Evolutionary conservation across 371 early-diverging fungal genomes (phyloP).

Genomic region (Mortierella sp.): DNA sequence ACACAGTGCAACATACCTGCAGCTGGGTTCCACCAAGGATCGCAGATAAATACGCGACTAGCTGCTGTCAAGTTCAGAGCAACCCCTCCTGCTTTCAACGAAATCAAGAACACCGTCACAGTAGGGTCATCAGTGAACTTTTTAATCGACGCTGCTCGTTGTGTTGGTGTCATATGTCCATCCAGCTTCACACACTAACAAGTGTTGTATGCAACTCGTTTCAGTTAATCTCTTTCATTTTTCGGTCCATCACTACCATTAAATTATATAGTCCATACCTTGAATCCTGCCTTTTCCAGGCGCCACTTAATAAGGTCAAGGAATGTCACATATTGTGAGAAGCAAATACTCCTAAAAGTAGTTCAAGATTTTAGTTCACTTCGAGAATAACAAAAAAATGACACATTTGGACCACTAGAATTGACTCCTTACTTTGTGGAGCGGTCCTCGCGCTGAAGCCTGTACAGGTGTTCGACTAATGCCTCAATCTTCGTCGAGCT

Average conservation of each 20-base stretch:
- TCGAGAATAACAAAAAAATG: background rate
- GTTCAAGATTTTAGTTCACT: background rate
- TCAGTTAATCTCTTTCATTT: no score
- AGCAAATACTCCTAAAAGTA: slow-evolving; percentile 71
- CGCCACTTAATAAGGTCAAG: slow-evolving; percentile 96
- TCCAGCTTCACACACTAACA: slow-evolving; percentile 88
- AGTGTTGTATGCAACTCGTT: no score
- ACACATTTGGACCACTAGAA: no score
- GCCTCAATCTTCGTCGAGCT: slow-evolving; percentile 93
- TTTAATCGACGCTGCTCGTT: slow-evolving; percentile 80
- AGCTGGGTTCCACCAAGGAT: slow-evolving; percentile 96
- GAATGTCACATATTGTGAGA: slow-evolving; percentile 95
- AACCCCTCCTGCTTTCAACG: slow-evolving; percentile 96
- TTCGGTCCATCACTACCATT: background rate
- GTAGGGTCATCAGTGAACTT: slow-evolving; percentile 87
- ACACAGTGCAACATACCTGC: slow-evolving; percentile 20
- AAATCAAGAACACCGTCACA: slow-evolving; percentile 91
- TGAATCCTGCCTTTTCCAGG: slow-evolving; percentile 93
- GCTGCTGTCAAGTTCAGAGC: slow-evolving; percentile 97
- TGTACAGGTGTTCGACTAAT: slow-evolving; percentile 90
- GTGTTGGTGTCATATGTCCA: slow-evolving; percentile 91
- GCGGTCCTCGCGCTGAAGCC: slow-evolving; percentile 80
- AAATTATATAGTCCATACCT: slow-evolving; percentile 16
- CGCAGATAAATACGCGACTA: slow-evolving; percentile 88
- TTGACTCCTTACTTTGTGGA: slow-evolving; percentile 73